Percentiles rank a stretch among this genome's conserved stretches.
Evolutionary conservation across 2,329 filamentous ascomycete species (phyloP).

Genomic region (Colletotrichum lupini): DNA sequence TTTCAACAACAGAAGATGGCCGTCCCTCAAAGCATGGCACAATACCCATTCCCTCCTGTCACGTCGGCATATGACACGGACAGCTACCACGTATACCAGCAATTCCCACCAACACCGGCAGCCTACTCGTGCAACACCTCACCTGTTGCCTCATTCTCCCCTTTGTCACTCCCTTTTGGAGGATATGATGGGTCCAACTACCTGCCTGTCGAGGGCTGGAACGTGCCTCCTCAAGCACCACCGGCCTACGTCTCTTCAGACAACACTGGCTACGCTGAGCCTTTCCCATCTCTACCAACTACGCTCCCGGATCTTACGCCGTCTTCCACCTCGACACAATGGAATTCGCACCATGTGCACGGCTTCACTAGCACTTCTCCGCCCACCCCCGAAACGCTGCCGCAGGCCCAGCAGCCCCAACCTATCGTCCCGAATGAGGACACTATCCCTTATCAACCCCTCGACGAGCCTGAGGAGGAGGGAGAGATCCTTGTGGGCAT

Average conservation of each 20-base stretch:
- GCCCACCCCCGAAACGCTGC: conserved; percentile 69
- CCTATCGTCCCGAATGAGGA: conserved; percentile 60
- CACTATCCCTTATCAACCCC: conserved; percentile 58
- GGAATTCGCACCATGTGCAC: conserved; percentile 58
- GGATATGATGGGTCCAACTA: conserved; percentile 52
- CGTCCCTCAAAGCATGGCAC: conserved; percentile 43
- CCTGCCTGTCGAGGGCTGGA: conserved; percentile 52
- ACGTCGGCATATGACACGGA: conserved; percentile 54
- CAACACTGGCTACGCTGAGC: conserved; percentile 43
- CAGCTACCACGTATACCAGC: conserved; percentile 52
- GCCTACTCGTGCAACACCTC: conserved; percentile 70
- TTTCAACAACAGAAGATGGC: conserved; percentile 47
- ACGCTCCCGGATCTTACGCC: conserved; percentile 34
- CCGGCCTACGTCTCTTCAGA: conserved; percentile 42
- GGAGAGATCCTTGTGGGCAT: conserved; percentile 84
- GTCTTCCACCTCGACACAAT: conserved; percentile 43
- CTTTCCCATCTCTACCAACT: conserved; percentile 43
- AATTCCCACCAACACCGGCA: conserved; percentile 63
- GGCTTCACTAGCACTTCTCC: conserved; percentile 63
- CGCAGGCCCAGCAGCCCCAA: conserved; percentile 61
- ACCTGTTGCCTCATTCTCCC: conserved; percentile 65
- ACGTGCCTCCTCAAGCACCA: conserved; percentile 44
- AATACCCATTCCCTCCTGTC: conserved; percentile 52
- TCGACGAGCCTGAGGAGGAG: conserved; percentile 65
- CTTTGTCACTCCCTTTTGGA: conserved; percentile 60